A percentile compares a stretch with the other conserved stretches of the same genome.
These are phyloP conservation scores for Glebionis coronaria DNA, from an alignment of 129 eudicot genomes.

Conservation along the genomic window DNA sequence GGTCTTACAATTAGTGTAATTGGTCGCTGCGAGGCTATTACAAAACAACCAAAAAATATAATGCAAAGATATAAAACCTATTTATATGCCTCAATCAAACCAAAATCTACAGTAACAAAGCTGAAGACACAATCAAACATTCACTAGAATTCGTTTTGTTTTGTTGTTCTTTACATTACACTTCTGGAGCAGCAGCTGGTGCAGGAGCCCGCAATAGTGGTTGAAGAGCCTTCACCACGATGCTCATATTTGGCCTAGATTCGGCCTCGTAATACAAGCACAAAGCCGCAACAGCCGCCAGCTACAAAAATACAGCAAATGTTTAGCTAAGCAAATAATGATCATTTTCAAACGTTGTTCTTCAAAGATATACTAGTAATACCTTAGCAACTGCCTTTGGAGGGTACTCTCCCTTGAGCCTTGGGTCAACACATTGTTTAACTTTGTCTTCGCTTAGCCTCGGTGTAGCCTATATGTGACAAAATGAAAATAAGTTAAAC, in stretches of 20 bases:
- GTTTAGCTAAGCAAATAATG: neutral
- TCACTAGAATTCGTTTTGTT: too few species aligned
- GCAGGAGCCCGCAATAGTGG: too few species aligned
- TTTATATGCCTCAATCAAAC: too few species aligned
- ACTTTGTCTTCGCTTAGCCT: constrained; percentile 94
- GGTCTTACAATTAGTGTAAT: too few species aligned
- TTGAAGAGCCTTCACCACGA: constrained; percentile 82
- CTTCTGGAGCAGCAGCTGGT: too few species aligned
- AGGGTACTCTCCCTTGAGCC: constrained; percentile 75
- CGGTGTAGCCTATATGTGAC: constrained; percentile 76
- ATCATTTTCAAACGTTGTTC: neutral
- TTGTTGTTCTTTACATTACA: too few species aligned
- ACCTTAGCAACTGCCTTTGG: constrained; percentile 95
- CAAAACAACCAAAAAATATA: too few species aligned
- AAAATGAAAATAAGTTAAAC: neutral
- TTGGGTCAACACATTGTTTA: constrained; percentile 90
- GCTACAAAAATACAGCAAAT: constrained; percentile 34
- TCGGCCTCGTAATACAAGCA: constrained; percentile 85
- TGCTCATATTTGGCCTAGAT: constrained; percentile 83
- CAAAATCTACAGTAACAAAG: too few species aligned
- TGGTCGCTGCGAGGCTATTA: too few species aligned
- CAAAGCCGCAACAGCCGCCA: constrained; percentile 84
- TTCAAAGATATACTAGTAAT: constrained; percentile 23
- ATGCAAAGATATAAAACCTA: too few species aligned
- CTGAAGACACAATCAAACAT: too few species aligned